Conservation (phyloP, 768 basidiomycete genomes). For the Russula compacta region DNA sequence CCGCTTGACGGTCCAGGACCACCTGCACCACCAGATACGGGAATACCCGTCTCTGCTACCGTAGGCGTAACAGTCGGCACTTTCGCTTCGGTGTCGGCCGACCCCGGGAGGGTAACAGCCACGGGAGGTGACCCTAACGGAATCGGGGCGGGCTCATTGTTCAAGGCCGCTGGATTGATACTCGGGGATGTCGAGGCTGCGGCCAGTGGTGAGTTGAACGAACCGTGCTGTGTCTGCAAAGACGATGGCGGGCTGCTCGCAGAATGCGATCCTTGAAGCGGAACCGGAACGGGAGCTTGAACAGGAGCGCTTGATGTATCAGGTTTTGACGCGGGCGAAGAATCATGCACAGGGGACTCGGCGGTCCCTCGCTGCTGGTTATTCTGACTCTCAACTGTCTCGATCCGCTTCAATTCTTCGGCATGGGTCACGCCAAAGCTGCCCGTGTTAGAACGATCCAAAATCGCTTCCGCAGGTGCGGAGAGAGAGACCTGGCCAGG, state of each 20-base stretch:
- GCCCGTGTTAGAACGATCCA: conserved; percentile 62
- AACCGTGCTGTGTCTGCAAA: conserved; percentile 12
- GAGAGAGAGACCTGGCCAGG: conserved; percentile 48
- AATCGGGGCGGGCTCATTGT: conserved; percentile 26
- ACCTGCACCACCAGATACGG: conserved; percentile 45
- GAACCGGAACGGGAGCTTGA: not conserved
- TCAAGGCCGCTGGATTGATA: conserved; percentile 26
- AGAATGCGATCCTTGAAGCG: not conserved
- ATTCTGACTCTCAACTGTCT: conserved; percentile 24
- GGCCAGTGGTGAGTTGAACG: conserved; percentile 27
- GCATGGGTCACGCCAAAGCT: conserved; percentile 85
- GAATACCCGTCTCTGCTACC: conserved; percentile 70
- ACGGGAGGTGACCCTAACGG: conserved; percentile 17
- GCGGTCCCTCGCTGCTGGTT: conserved; percentile 24
- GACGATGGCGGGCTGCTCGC: not conserved
- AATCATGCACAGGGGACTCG: not conserved
- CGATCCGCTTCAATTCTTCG: conserved; percentile 54
- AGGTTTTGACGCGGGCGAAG: not conserved
- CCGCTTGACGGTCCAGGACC: conserved; percentile 64
- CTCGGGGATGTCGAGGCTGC: conserved; percentile 19
- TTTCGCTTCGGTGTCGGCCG: conserved; percentile 23
- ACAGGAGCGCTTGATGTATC: too few relatives aligned
- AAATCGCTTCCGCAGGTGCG: conserved; percentile 37
- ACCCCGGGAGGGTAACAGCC: conserved; percentile 26
- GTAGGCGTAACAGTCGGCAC: conserved; percentile 42